Conservation (phyloP, 2,329 filamentous ascomycete genomes). For the Westerdykella aurantiaca region DNA sequence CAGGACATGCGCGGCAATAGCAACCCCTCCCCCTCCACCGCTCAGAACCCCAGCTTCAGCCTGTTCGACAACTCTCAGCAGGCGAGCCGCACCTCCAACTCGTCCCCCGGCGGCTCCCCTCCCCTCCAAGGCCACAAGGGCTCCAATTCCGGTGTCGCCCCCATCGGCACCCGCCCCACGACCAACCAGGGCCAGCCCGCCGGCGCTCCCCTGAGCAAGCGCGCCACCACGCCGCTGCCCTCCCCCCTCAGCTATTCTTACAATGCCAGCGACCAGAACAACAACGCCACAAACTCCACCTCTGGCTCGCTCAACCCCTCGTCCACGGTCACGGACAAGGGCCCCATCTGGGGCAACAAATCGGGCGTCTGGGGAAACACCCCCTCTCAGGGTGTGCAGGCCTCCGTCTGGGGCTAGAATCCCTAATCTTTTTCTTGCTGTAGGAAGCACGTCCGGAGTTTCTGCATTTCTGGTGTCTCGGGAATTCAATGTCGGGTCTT, state of each 20-base stretch:
- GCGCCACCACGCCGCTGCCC: constrained; percentile 83
- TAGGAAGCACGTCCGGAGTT: constrained; percentile 39
- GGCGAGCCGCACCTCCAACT: constrained; percentile 72
- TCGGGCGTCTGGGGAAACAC: constrained; percentile 79
- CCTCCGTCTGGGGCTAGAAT: constrained; percentile 83
- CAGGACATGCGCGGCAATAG: constrained; percentile 71
- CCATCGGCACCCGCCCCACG: constrained; percentile 84
- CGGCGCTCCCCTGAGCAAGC: constrained; percentile 64
- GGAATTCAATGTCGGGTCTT: constrained; percentile 36
- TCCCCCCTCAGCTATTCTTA: constrained; percentile 69
- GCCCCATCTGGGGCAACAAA: constrained; percentile 66
- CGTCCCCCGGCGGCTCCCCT: constrained; percentile 77
- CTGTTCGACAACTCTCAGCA: constrained; percentile 53
- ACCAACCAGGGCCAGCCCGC: constrained; percentile 52
- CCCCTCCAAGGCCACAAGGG: constrained; percentile 60
- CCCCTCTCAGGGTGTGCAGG: constrained; percentile 66
- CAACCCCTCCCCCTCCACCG: constrained; percentile 75
- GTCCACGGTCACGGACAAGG: constrained; percentile 42
- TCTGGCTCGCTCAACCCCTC: constrained; percentile 56
- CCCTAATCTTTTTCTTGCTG: constrained; percentile 29
- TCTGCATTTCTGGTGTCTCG: constrained; percentile 41
- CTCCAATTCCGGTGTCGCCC: constrained; percentile 66
- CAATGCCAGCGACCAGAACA: constrained; percentile 51
- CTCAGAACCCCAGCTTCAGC: constrained; percentile 47
- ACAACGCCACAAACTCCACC: constrained; percentile 40